Evolutionary conservation across 2,329 filamentous ascomycete species (phyloP).

Genomic region (Zymoseptoria ardabiliae): DNA sequence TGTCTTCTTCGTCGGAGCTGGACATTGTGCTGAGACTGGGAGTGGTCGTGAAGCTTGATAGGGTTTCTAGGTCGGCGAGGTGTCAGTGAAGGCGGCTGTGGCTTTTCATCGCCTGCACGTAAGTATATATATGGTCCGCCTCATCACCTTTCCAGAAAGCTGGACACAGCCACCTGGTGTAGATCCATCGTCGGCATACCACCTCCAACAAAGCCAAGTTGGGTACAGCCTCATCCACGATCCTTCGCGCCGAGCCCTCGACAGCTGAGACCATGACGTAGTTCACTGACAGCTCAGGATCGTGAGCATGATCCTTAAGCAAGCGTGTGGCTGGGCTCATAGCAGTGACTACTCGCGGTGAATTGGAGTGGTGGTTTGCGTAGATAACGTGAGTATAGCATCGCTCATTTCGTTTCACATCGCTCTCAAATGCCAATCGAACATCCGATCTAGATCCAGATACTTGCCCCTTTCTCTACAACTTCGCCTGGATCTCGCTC

Average conservation of each 20-base stretch:
- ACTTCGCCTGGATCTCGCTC: conserved; percentile 17
- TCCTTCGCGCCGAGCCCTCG: neutral
- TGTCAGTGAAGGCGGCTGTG: neutral
- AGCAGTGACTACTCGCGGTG: no score
- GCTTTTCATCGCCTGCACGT: neutral
- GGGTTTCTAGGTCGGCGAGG: neutral
- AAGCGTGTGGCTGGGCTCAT: no score
- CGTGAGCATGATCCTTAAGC: no score
- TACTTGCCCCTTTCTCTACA: conserved; percentile 8
- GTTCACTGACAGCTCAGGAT: no score
- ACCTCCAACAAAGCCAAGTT: neutral
- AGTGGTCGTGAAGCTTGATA: neutral
- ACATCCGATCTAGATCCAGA: neutral
- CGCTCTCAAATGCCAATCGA: neutral
- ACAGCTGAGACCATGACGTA: neutral
- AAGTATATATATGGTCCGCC: neutral
- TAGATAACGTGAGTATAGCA: no score
- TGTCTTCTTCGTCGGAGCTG: neutral
- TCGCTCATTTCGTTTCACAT: no score
- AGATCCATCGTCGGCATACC: neutral
- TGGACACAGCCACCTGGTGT: neutral
- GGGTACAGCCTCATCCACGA: neutral
- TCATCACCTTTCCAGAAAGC: neutral
- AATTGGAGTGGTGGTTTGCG: no score
- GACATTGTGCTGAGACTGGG: neutral